Percentiles rank a stretch among this genome's conserved stretches.
Evolutionary conservation across 257 asterid genomes (phyloP).

Genomic region (Salvia rosmarinus): DNA sequence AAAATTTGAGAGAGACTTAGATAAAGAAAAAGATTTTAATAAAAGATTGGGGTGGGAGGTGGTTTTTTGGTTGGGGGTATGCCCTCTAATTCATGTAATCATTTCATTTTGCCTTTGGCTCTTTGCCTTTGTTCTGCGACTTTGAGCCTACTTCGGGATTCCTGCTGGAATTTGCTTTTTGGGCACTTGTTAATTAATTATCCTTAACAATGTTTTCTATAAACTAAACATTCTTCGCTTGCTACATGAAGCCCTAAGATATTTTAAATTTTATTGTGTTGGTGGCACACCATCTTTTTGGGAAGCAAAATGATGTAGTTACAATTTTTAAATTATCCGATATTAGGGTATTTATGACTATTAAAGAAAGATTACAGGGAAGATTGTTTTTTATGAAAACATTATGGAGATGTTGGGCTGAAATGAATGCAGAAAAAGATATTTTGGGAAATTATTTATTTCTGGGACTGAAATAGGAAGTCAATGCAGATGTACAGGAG

Average conservation of each 20-base stretch:
- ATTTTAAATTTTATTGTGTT: not conserved
- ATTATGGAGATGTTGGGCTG: not conserved
- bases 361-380: not conserved
- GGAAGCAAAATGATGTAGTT: slow-evolving; percentile 20
- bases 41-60: slow-evolving; percentile 12
- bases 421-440: not conserved
- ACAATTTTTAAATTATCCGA: not conserved
- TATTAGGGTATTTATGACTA: not conserved
- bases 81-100: slow-evolving; percentile 53
- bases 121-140: slow-evolving; percentile 47
- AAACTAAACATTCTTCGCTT: slow-evolving; percentile 23
- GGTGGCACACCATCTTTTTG: slow-evolving; percentile 32
- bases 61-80: not conserved
- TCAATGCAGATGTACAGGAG: not conserved
- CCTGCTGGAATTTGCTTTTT: slow-evolving; percentile 50
- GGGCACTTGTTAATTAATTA: slow-evolving; percentile 37
- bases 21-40: slow-evolving; percentile 34
- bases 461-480: not conserved
- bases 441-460: not conserved
- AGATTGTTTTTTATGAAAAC: not conserved
- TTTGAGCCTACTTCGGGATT: slow-evolving; percentile 55
- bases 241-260: not conserved
- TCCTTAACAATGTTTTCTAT: slow-evolving; percentile 28
- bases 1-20: slow-evolving; percentile 40
- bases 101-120: slow-evolving; percentile 61